These are phyloP conservation scores for Vanrija sp. DNA, from an alignment of 1,284 basidiomycete genomes.

Conservation along the genomic window DNA sequence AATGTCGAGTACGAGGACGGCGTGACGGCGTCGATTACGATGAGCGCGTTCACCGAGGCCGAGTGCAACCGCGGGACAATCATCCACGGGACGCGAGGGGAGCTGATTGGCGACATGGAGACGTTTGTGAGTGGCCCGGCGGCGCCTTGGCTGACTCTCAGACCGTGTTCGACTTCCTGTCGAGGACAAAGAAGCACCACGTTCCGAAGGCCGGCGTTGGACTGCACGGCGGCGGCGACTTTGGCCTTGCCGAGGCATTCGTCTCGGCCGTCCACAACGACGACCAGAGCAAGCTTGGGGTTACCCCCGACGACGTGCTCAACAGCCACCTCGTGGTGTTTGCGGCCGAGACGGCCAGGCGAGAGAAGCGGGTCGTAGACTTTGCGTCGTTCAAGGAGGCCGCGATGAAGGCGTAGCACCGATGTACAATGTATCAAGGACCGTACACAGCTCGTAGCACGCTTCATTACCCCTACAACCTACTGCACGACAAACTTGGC, in stretches of 20 bases:
- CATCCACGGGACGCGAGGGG: conserved; percentile 73
- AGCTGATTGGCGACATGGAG: conserved; percentile 75
- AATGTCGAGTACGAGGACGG: conserved; percentile 75
- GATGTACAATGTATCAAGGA: background rate
- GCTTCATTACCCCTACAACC: too few species aligned
- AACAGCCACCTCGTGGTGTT: conserved; percentile 76
- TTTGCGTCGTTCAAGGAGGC: conserved; percentile 36
- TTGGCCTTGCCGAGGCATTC: conserved; percentile 66
- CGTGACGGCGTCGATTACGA: conserved; percentile 72
- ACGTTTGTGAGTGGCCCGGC: conserved; percentile 53
- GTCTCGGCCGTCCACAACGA: conserved; percentile 62
- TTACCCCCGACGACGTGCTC: conserved; percentile 63
- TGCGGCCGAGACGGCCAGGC: conserved; percentile 72
- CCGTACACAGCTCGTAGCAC: too few species aligned
- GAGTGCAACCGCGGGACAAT: conserved; percentile 71
- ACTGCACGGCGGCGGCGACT: conserved; percentile 75
- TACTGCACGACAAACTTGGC: too few species aligned
- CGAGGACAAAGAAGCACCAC: conserved; percentile 52
- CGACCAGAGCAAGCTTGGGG: conserved; percentile 59
- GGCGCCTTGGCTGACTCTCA: background rate
- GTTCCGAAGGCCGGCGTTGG: conserved; percentile 59
- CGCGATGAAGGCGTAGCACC: background rate
- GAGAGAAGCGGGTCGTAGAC: conserved; percentile 62
- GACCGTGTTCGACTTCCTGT: conserved; percentile 69
- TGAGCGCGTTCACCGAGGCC: conserved; percentile 54